Base-by-base conservation (phyloP, 768 basidiomycete species). In the Clitopilus passeckerianus region DNA sequence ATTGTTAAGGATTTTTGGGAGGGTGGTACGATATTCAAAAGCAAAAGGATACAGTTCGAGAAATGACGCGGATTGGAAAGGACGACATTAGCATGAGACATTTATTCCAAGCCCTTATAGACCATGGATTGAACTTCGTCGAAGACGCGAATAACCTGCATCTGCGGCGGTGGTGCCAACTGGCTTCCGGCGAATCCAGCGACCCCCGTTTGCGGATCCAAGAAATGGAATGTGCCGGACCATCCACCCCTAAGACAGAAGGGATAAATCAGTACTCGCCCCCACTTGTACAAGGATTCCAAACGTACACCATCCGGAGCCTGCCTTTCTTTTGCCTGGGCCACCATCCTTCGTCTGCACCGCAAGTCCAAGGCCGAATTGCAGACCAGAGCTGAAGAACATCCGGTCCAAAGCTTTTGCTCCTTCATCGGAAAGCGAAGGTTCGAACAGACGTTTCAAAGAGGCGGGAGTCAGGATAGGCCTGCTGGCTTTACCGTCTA, bases 401-500 rank as follows among this genome's bases (percentile, higher is more conserved):
- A 30, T 33, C 54, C 34, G 22, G 16, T 37, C 34, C 54, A 55
- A 33, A 5, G 54, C 30, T 34, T 33, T 55, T 18, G 54, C n/a
- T 4, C 27, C 33, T 7, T 34, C 54, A 5, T 30, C 54, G 16
- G 33, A 18, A 4, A 64, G 61, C 14, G 63, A 60, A 7, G 63
- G 61, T 53, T 62, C 33, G 20, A 66, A 64, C 35, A 63, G 50
- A 12, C 55, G 55, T 2, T 57, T 20, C 33, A 63, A 57, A 10
- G 65, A 63, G 0, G 33, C 54, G 20, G 35, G 30, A 6, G 24
- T 54, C 27, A 65, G 50, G 54, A 65, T 59, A 3, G 62, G 65
- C n/a, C 59, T 60, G 15, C 27, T 53, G 6, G 62, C 60, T 37
- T 24, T 56, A 4, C 59, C 61, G 53, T 57, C 64, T 65, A 30